Evolutionary conservation across 352 stramenopile species (phyloP), one percentile per base, ranked within the genome.

Genomic region (Phytophthora pini): DNA sequence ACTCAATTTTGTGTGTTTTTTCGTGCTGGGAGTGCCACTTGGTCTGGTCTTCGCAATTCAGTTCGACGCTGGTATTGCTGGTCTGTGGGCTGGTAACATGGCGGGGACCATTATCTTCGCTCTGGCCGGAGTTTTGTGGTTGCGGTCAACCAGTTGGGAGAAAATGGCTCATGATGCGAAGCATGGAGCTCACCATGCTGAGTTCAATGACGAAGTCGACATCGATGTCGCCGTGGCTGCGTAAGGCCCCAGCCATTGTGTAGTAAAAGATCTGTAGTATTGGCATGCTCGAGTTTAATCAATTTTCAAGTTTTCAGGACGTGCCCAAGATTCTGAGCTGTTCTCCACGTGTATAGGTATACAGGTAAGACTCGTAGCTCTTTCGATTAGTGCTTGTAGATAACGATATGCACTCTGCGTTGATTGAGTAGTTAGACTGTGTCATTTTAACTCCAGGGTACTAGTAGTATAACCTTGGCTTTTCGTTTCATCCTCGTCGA

Each of bases 81-180:
- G 84, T 0, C 56, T 93, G 7, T 91, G 82, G 82, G 58, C 70
- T 32, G 84, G 84, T 0, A 73, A 89, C 24, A 76, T 88, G 56
- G 55, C 74, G 22, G 82, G 80, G n/a, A 70, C 77, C 5, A 17
- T 80, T 4, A 32, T 76, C 13, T 88, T 78, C 27, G 62, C 60
- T 1, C 41, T 87, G 15, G 77, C 66, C n/a, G 68, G 72, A 4
- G 36, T 73, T 26, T 48, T 76, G 0, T 88, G 76, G 70, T 47
- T 92, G 39, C 67, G 56, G 22, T 60, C 68, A 12, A 69, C 83
- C 11, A 83, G 81, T 56, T 92, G 83, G 83, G 56, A 77, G 7
- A 50, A 67, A 17, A 80, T 88, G 51, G 79, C 81, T 10, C 70
- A 80, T 27, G 70, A 87, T 15, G 81, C 76, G 9, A 77, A 76